A percentile compares a stretch with the other conserved stretches of the same genome.
These are phyloP conservation scores for Canariomyces notabilis DNA, from an alignment of 2,329 filamentous ascomycete species.

Conservation along the genomic window DNA sequence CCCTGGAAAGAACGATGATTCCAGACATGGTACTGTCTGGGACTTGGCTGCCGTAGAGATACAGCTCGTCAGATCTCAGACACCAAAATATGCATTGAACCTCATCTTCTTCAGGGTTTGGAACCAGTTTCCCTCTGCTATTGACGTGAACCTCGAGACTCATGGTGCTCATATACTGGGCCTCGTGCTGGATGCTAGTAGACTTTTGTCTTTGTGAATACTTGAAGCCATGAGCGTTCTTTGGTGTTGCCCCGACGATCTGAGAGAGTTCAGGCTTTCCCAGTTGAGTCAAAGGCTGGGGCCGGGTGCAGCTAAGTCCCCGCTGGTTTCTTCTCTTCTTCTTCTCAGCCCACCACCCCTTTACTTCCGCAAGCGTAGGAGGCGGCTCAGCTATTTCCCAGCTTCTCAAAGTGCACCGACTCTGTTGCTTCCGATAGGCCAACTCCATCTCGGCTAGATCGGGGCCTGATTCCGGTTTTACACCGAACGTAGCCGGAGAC, in stretches of 20 bases:
- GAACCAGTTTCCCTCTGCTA: slow-evolving; percentile 71
- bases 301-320: slow-evolving; percentile 10
- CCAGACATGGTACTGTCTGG: slow-evolving; percentile 56
- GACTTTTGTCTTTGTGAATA: slow-evolving; percentile 73
- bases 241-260: slow-evolving; percentile 83
- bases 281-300: slow-evolving; percentile 13
- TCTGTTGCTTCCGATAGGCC: slow-evolving; percentile 46
- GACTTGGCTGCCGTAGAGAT: slow-evolving; percentile 43
- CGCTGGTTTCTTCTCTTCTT: slow-evolving; percentile 24
- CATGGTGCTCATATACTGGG: slow-evolving; percentile 95
- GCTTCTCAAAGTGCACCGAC: slow-evolving; percentile 55
- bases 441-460: slow-evolving; percentile 50
- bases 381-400: slow-evolving; percentile 76
- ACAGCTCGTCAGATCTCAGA: slow-evolving; percentile 68
- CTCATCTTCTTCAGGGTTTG: slow-evolving; percentile 87
- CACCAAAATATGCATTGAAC: slow-evolving; percentile 89
- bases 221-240: slow-evolving; percentile 75
- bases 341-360: slow-evolving; percentile 56
- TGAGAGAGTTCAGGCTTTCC: slow-evolving; percentile 58
- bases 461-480: slow-evolving; percentile 41
- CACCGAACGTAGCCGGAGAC: slow-evolving; percentile 51
- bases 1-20: slow-evolving; percentile 65
- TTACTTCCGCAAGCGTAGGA: slow-evolving; percentile 65
- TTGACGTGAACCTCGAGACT: slow-evolving; percentile 91
- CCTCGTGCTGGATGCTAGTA: slow-evolving; percentile 74